Base-by-base conservation (phyloP, 352 stramenopile genomes). In the Phytophthora meadii region DNA sequence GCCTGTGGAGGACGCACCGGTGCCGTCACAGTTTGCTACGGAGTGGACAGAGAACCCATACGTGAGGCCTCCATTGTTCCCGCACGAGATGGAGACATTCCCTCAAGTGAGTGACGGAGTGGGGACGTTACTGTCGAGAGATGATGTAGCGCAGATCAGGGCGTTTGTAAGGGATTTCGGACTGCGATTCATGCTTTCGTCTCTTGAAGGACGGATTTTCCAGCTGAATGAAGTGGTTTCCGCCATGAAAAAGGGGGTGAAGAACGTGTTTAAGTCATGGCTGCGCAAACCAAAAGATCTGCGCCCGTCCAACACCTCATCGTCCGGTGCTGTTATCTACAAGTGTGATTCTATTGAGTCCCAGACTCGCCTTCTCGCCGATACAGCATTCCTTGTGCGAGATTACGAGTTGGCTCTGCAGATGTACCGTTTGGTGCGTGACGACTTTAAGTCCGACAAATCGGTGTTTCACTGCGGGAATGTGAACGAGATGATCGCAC, bases 251-350 rank as follows among this genome's bases (percentile, higher is more conserved):
- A 97, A 97, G 49, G 92, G 92, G 30, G 87, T 98, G 45, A 97
- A 97, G 61, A 97, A 97, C 53, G 84, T 97, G 17, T 90, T 97
- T 60, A 96, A 96, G 70, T 97, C 87, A 44, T 97, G 90, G 88
- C 71, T 94, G 40, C 89, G 87, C n/a, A 96, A 97, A 65, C 87
- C 89, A 3, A 93, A 94, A 44, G 89, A 95, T 53, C 62, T 92
- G 19, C 67, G 75, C 30, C 59, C 68, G 10, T 68, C 60, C 3
- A 72, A 57, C 42, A 24, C 53, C 9, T 48, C 49, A 2, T 44
- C 34, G 5, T 72, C 68, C 4, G 71, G 60, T 17, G 54, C 61
- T 1, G 67, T 90, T 24, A 78, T 73, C 6, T 97, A 97, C 49
- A 87, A 82, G 9, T 83, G 67, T 42, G 87, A 97, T 55, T 91